These are phyloP conservation scores for Aspergillus sp. DNA, from an alignment of 2,329 filamentous ascomycete genomes.

Conservation along the genomic window DNA sequence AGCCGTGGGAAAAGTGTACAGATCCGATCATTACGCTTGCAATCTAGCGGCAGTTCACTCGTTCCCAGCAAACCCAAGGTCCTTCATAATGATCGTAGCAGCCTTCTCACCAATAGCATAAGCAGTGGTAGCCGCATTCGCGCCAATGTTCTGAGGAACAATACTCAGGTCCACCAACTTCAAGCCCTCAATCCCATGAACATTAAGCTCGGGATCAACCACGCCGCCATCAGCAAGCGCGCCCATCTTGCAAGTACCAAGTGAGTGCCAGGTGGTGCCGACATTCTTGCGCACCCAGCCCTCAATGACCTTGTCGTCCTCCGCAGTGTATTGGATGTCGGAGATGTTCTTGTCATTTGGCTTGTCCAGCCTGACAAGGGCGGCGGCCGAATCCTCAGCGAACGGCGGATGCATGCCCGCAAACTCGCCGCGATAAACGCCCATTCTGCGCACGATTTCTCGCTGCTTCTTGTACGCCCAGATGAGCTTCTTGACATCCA, in stretches of 20 bases:
- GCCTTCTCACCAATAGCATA: slow-evolving; percentile 1
- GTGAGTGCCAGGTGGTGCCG: neutral
- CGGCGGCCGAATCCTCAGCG: neutral
- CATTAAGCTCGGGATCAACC: neutral
- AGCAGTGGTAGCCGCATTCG: neutral
- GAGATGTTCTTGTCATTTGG: no score
- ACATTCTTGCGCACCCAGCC: slow-evolving; percentile 5
- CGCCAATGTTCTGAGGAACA: neutral
- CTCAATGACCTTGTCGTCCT: slow-evolving; percentile 7
- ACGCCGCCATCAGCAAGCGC: neutral
- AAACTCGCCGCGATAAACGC: neutral
- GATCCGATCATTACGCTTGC: no score
- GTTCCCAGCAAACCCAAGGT: neutral
- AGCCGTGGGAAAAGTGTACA: no score
- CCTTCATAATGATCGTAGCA: neutral
- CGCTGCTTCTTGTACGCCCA: slow-evolving; percentile 7
- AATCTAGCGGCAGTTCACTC: no score
- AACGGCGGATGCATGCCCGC: neutral
- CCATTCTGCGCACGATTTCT: slow-evolving; percentile 6
- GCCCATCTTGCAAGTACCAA: slow-evolving; percentile 2
- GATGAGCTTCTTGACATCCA: neutral
- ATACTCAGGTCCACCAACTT: neutral
- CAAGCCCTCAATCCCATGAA: slow-evolving; percentile 1
- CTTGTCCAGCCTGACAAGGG: neutral
- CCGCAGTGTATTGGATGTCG: neutral